Conservation (phyloP, 306 rosid genomes). For the Alnus rubra region DNA sequence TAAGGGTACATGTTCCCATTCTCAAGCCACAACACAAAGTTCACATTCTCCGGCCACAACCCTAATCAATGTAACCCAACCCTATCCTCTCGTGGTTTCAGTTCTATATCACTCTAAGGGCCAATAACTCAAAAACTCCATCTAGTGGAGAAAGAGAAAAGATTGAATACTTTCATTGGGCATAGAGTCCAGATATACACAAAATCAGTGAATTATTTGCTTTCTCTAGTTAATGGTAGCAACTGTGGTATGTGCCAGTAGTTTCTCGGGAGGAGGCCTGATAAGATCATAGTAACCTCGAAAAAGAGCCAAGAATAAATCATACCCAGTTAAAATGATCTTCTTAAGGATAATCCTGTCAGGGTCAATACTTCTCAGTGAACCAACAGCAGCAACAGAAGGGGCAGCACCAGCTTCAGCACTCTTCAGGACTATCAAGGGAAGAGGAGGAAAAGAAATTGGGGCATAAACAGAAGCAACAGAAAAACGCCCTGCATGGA, state of each 20-base stretch:
- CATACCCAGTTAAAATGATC: constrained; percentile 88
- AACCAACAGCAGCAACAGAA: constrained; percentile 81
- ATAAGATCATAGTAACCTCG: neutral
- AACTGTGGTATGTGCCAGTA: neutral
- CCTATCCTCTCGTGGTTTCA: too few relatives aligned
- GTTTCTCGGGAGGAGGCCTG: neutral
- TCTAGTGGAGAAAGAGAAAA: neutral
- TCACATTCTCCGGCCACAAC: too few relatives aligned
- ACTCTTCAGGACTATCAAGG: constrained; percentile 65
- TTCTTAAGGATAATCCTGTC: constrained; percentile 86
- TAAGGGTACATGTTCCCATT: too few relatives aligned
- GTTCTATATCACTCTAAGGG: too few relatives aligned
- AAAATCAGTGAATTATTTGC: too few relatives aligned
- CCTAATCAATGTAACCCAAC: too few relatives aligned
- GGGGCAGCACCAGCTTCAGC: constrained; percentile 48
- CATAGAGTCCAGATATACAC: too few relatives aligned
- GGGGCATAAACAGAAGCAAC: constrained; percentile 91
- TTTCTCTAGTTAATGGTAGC: neutral
- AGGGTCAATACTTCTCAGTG: constrained; percentile 76
- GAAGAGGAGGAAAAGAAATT: constrained; percentile 84
- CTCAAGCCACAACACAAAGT: too few relatives aligned
- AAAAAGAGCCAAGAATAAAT: constrained; percentile 12
- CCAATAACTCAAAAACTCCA: too few relatives aligned
- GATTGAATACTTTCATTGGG: too few relatives aligned
- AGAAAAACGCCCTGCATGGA: constrained; percentile 84